Conservation (phyloP, 2,329 filamentous ascomycete species). For the Neurospora sp. region DNA sequence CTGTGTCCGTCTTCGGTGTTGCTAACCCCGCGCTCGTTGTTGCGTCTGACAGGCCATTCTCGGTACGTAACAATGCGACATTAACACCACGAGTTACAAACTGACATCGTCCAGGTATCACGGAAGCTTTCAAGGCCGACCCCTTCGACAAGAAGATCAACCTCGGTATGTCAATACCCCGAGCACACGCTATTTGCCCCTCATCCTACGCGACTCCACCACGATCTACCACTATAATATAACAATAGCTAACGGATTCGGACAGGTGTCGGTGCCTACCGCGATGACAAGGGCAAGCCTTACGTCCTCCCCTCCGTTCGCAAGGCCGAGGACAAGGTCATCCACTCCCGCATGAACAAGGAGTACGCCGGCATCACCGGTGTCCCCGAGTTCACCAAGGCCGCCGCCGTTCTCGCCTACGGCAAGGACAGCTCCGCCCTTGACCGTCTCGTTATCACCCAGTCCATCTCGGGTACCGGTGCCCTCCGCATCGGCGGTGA, state of each 20-base stretch:
- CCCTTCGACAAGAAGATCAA: constrained; percentile 94
- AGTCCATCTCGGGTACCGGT: constrained; percentile 96
- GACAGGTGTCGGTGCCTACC: constrained; percentile 88
- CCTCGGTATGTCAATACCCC: constrained; percentile 50
- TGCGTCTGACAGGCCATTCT: constrained; percentile 55
- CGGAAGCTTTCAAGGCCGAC: constrained; percentile 98
- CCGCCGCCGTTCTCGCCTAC: constrained; percentile 85
- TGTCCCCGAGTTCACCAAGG: constrained; percentile 85
- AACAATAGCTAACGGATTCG: constrained; percentile 6
- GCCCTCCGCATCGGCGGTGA: constrained; percentile 89
- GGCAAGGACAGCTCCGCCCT: constrained; percentile 69
- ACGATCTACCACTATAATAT: background rate
- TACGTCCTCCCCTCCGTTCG: constrained; percentile 93
- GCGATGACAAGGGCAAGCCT: constrained; percentile 95
- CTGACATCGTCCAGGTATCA: constrained; percentile 54
- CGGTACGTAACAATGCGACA: constrained; percentile 38
- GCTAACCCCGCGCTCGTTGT: constrained; percentile 11
- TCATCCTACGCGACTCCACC: background rate
- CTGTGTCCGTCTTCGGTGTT: background rate
- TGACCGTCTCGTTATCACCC: constrained; percentile 77
- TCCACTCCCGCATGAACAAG: constrained; percentile 75
- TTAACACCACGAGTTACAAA: constrained; percentile 1
- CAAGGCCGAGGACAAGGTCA: constrained; percentile 77
- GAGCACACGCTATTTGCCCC: constrained; percentile 7
- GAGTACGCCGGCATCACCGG: constrained; percentile 98